Evolutionary conservation across 2,329 filamentous ascomycete genomes (phyloP), one percentile per base, ranked within the genome.

Genomic region (Chrysoporthe puriensis): DNA sequence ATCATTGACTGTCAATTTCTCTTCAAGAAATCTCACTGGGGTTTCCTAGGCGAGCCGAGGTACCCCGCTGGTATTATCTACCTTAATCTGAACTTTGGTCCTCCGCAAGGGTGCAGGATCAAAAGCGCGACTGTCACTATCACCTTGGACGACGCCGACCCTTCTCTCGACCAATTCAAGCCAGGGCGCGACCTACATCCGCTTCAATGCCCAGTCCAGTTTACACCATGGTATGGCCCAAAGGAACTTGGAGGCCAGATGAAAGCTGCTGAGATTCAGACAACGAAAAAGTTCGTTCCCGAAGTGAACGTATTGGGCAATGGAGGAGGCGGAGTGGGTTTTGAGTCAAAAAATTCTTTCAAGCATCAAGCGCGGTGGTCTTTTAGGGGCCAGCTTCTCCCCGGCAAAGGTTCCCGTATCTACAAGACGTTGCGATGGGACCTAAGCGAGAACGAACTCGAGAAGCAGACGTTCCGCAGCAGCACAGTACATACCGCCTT

Each of bases 401-500:
- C 70, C 0, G 70, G 72, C 48, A 48, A 57, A 50, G 61, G 66
- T 26, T 70, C 59, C 50, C 70, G 65, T 68, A 63, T 67, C 26
- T 74, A 74, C 69, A 74, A 71, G 36, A 71, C 73, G 9, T 67
- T 77, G 2, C 71, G 72, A 56, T 77, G 76, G 76, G 66, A 75
- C 14, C 70, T 77, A 13, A 71, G 70, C 16, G 75, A 77, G 59
- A 76, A 75, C 52, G 71, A 76, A 59, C 68, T 77, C 13, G 73
- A 74, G 36, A 52, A 46, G 16, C 73, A 75, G 46, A 62, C 73
- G 2, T 64, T 66, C 32, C 73, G 75, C 52, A 72, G 63, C 62
- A 75, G 73, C 52, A 72, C 62, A n/a, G 70, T 77, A 11, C 74
- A 74, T 48, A 76, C 76, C 1, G 74, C 69, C 1, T 77, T 77